Percentiles rank a stretch among this genome's conserved stretches.
These are phyloP conservation scores for Triticum dicoccoides DNA, from an alignment of 176 grass and related monocot species.

Conservation along the genomic window DNA sequence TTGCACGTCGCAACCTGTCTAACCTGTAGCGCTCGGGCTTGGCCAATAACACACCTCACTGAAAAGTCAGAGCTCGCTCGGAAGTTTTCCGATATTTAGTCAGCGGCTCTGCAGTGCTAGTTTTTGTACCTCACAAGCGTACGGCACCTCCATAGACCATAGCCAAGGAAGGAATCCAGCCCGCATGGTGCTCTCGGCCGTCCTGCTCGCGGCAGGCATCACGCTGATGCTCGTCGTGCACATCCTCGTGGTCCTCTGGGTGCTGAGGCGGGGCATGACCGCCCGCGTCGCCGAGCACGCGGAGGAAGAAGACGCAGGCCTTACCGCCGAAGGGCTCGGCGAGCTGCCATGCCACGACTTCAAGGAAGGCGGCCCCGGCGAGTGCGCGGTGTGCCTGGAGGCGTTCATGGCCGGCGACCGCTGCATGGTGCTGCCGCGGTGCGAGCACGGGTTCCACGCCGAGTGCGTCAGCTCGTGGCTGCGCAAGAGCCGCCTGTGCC, in stretches of 20 bases:
- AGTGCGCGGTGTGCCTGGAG: neutral
- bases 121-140: neutral
- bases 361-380: neutral
- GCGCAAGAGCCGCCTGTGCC: slow-evolving; percentile 48
- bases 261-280: neutral
- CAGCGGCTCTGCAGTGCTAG: neutral
- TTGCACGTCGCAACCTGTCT: neutral
- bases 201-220: neutral
- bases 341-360: neutral
- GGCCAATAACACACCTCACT: neutral
- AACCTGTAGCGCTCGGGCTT: no score
- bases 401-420: neutral
- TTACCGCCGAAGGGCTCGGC: neutral
- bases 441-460: slow-evolving; percentile 62
- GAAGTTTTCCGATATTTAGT: neutral
- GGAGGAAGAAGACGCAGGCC: neutral
- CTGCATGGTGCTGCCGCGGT: slow-evolving; percentile 3
- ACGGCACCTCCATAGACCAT: neutral
- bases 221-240: neutral
- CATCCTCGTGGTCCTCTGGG: neutral
- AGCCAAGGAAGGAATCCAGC: no score
- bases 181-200: no score
- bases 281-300: neutral
- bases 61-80: neutral
- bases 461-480: slow-evolving; percentile 64